A percentile compares a stretch with the other conserved stretches of the same genome.
phyloP scores from a whole-genome alignment of 2,329 filamentous ascomycete genomes.

The Fusarium buharicum region DNA sequence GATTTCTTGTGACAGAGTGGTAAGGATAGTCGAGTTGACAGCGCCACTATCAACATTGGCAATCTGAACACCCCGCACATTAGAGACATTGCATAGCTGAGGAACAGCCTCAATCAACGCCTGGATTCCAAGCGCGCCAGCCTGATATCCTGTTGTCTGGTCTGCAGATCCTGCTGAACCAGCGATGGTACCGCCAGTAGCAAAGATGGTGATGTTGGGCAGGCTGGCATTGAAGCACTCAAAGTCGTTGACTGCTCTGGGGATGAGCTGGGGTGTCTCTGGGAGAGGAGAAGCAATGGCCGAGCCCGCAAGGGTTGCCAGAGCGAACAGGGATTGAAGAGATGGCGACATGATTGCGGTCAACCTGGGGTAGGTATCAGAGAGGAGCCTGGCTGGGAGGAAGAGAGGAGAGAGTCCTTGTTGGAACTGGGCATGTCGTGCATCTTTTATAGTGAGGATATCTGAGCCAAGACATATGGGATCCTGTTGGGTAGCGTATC shows the following conservation, averaged over 20 bases:
- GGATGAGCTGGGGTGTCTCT: slow-evolving; percentile 9
- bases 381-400: neutral
- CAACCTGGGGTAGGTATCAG: neutral
- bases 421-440: neutral
- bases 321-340: slow-evolving; percentile 18
- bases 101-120: slow-evolving; percentile 64
- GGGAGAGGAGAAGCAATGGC: slow-evolving; percentile 27
- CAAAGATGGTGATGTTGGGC: slow-evolving; percentile 66
- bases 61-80: slow-evolving; percentile 63
- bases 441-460: slow-evolving; percentile 21
- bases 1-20: slow-evolving; percentile 59
- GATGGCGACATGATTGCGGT: slow-evolving; percentile 21
- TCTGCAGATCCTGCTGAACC: slow-evolving; percentile 57
- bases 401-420: neutral
- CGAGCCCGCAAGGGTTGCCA: slow-evolving; percentile 21
- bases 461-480: neutral
- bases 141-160: slow-evolving; percentile 56
- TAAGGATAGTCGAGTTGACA: slow-evolving; percentile 60
- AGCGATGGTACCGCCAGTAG: slow-evolving; percentile 68
- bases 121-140: slow-evolving; percentile 58
- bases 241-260: slow-evolving; percentile 22
- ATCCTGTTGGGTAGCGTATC: slow-evolving; percentile 1
- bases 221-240: slow-evolving; percentile 47
- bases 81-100: slow-evolving; percentile 62
- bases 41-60: slow-evolving; percentile 58